These are phyloP conservation scores for Phoma sp. DNA, from an alignment of 2,329 filamentous ascomycete species.

Conservation along the genomic window DNA sequence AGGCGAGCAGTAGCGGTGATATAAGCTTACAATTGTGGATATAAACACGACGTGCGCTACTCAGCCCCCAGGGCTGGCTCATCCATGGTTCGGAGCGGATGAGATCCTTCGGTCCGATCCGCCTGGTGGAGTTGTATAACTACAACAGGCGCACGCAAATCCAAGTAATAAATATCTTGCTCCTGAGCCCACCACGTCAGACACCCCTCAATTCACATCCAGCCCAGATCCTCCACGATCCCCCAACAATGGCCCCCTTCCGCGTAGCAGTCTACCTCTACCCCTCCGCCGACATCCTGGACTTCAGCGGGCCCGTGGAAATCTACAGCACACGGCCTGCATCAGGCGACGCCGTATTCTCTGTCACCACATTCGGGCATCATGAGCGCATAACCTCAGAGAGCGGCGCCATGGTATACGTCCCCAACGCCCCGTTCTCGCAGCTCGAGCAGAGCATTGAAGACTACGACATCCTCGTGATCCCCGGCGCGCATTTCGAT, in stretches of 20 bases:
- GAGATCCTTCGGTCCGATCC: too few species aligned
- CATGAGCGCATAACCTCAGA: conserved; percentile 30
- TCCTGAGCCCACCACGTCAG: too few species aligned
- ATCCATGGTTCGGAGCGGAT: too few species aligned
- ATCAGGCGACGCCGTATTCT: conserved; percentile 38
- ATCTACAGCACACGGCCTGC: conserved; percentile 42
- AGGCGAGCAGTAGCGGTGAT: too few species aligned
- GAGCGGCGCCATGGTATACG: conserved; percentile 34
- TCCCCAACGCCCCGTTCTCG: conserved; percentile 39
- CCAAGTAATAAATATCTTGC: too few species aligned
- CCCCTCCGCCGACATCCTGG: conserved; percentile 48
- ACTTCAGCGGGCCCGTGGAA: conserved; percentile 50
- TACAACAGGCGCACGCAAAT: too few species aligned
- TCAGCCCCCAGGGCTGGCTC: too few species aligned
- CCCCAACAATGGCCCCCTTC: conserved; percentile 30
- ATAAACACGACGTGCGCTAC: too few species aligned
- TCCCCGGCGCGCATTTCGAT: conserved; percentile 45
- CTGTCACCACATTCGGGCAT: conserved; percentile 43
- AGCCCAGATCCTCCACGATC: not conserved
- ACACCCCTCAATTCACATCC: too few species aligned
- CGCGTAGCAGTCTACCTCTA: conserved; percentile 50
- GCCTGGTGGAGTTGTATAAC: too few species aligned
- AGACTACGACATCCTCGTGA: conserved; percentile 48
- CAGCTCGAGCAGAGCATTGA: conserved; percentile 34
- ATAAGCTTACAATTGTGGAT: too few species aligned